phyloP scores from a whole-genome alignment of 495 filamentous ascomycete genomes.

The Bombardia bombarda region DNA sequence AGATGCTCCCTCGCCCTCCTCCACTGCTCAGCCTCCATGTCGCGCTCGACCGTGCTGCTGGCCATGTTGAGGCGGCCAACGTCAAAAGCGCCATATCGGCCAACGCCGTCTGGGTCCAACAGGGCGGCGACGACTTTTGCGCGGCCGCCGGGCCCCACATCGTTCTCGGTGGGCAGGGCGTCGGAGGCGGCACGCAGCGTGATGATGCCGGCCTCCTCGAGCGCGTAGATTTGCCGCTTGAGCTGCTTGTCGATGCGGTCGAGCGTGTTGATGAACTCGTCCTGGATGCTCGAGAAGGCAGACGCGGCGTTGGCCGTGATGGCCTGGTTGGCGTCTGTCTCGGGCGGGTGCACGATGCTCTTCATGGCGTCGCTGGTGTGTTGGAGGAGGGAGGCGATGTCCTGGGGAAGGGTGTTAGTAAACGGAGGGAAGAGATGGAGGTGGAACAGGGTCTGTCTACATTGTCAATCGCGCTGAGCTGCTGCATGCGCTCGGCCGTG shows the following conservation, averaged over 20 bases:
- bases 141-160: neutral
- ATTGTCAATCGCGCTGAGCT: slow-evolving; percentile 68
- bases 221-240: slow-evolving; percentile 66
- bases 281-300: slow-evolving; percentile 55
- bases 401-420: slow-evolving; percentile 18
- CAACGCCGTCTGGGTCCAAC: slow-evolving; percentile 41
- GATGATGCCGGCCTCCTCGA: slow-evolving; percentile 72
- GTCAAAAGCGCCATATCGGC: slow-evolving; percentile 58
- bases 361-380: slow-evolving; percentile 63
- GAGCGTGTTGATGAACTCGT: slow-evolving; percentile 57
- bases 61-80: slow-evolving; percentile 81
- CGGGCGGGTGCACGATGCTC: slow-evolving; percentile 49
- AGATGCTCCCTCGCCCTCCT: slow-evolving; percentile 41
- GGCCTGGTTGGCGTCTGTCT: slow-evolving; percentile 21
- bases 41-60: slow-evolving; percentile 64
- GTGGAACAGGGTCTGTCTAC: slow-evolving; percentile 28
- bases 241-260: slow-evolving; percentile 63
- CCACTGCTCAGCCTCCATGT: slow-evolving; percentile 77
- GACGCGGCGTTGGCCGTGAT: slow-evolving; percentile 38
- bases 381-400: slow-evolving; percentile 49
- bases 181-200: slow-evolving; percentile 22
- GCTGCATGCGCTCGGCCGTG: slow-evolving; percentile 63
- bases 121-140: slow-evolving; percentile 10
- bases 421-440: neutral
- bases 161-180: neutral